These are phyloP conservation scores for Plenodomus biglobosus DNA, from an alignment of 2,329 filamentous ascomycete genomes.

Conservation along the genomic window DNA sequence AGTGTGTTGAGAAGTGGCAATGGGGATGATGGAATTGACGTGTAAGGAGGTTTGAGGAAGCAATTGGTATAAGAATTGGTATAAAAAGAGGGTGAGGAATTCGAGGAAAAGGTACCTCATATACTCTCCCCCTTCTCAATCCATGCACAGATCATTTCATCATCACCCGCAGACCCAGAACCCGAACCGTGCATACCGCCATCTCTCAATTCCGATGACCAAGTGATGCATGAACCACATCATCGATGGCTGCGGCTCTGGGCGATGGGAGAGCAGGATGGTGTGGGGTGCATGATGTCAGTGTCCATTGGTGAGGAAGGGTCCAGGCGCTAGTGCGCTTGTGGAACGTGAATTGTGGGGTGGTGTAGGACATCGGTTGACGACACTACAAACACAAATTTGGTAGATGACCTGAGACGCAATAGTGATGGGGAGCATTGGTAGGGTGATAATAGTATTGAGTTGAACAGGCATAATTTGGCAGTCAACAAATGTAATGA, in stretches of 20 bases:
- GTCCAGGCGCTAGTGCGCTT: neutral
- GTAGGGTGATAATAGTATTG: no score
- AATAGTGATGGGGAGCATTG: no score
- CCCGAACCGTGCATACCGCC: neutral
- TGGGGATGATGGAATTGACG: no score
- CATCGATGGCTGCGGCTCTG: neutral
- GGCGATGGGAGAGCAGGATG: neutral
- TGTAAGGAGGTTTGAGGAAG: no score
- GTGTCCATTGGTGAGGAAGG: neutral
- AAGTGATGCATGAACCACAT: neutral
- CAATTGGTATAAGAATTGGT: no score
- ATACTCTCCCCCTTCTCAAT: neutral
- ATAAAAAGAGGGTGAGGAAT: neutral
- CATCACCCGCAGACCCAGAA: neutral
- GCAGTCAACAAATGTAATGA: no score
- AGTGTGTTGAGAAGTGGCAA: neutral
- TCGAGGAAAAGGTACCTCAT: neutral
- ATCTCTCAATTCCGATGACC: neutral
- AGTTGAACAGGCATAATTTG: no score
- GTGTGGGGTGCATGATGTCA: slow-evolving; percentile 1
- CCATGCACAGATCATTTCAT: neutral
- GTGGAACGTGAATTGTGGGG: neutral
- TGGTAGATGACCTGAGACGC: no score
- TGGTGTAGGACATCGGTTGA: no score
- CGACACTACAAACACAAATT: no score